These are phyloP conservation scores for Diaporthe capsici DNA, from an alignment of 2,329 filamentous ascomycete genomes.

Conservation along the genomic window DNA sequence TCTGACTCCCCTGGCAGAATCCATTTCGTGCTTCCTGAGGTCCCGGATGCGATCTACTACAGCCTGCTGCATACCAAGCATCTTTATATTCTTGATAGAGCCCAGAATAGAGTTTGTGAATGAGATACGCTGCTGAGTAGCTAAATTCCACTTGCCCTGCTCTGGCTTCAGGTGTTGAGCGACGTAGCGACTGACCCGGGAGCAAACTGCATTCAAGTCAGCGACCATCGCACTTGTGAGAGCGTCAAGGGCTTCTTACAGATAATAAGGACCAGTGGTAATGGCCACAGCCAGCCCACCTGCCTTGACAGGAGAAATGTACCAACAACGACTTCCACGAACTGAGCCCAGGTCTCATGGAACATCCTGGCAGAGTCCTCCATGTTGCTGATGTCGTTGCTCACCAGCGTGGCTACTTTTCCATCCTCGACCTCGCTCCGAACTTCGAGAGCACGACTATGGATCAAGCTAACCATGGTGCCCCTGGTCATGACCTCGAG, in stretches of 20 bases:
- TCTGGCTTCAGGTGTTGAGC: slow-evolving; percentile 52
- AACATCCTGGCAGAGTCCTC: slow-evolving; percentile 52
- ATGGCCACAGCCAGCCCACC: slow-evolving; percentile 59
- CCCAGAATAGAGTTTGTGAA: slow-evolving; percentile 52
- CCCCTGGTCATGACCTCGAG: slow-evolving; percentile 45
- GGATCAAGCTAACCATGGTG: slow-evolving; percentile 44
- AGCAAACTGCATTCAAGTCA: slow-evolving; percentile 53
- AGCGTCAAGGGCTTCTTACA: slow-evolving; percentile 48
- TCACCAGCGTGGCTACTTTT: slow-evolving; percentile 56
- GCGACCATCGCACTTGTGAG: not conserved
- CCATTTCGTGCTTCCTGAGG: slow-evolving; percentile 52
- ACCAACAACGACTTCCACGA: slow-evolving; percentile 58
- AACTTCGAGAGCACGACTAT: slow-evolving; percentile 35
- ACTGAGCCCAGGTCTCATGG: slow-evolving; percentile 59
- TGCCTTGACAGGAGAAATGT: slow-evolving; percentile 54
- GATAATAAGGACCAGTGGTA: slow-evolving; percentile 58
- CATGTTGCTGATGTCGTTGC: slow-evolving; percentile 56
- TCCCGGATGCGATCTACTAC: slow-evolving; percentile 45
- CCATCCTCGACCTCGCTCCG: slow-evolving; percentile 49
- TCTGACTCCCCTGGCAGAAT: slow-evolving; percentile 50
- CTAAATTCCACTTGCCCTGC: slow-evolving; percentile 57
- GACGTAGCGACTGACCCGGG: slow-evolving; percentile 57
- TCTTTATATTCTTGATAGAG: slow-evolving; percentile 57
- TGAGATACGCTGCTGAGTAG: slow-evolving; percentile 57
- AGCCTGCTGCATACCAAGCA: slow-evolving; percentile 52